Percentiles rank a stretch among this genome's conserved stretches.
These are phyloP conservation scores for Eimeria brunetti DNA, from an alignment of 169 alveolate species.

Conservation along the genomic window DNA sequence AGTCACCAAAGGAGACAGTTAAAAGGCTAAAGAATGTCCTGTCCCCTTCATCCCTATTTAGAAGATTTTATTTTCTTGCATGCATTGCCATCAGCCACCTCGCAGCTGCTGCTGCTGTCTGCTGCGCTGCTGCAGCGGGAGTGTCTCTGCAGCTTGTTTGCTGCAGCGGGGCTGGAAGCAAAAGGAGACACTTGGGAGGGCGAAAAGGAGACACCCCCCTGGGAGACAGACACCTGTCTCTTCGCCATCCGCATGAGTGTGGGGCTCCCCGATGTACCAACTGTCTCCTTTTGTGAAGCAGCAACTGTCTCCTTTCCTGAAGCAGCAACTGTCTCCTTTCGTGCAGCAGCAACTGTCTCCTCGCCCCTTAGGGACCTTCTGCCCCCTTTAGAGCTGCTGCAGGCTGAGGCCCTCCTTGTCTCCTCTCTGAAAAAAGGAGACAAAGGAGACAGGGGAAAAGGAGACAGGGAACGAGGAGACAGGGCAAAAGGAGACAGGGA, in stretches of 20 bases:
- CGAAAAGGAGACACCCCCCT: neutral
- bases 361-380: neutral
- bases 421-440: neutral
- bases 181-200: neutral
- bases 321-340: neutral
- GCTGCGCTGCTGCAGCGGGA: constrained; percentile 50
- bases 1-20: neutral
- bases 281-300: neutral
- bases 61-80: neutral
- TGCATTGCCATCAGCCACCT: constrained; percentile 35
- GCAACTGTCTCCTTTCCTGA: neutral
- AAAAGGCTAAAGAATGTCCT: neutral
- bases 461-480: no score
- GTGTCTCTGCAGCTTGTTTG: neutral
- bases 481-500: neutral
- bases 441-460: no score
- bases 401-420: constrained; percentile 10
- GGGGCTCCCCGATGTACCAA: constrained; percentile 12
- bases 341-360: neutral
- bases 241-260: constrained; percentile 56
- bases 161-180: neutral
- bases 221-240: neutral
- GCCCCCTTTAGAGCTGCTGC: constrained; percentile 9
- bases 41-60: neutral
- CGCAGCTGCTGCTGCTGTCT: constrained; percentile 1